Evolutionary conservation across 2,329 filamentous ascomycete genomes (phyloP).

Genomic region (Colletotrichum tropicicola): DNA sequence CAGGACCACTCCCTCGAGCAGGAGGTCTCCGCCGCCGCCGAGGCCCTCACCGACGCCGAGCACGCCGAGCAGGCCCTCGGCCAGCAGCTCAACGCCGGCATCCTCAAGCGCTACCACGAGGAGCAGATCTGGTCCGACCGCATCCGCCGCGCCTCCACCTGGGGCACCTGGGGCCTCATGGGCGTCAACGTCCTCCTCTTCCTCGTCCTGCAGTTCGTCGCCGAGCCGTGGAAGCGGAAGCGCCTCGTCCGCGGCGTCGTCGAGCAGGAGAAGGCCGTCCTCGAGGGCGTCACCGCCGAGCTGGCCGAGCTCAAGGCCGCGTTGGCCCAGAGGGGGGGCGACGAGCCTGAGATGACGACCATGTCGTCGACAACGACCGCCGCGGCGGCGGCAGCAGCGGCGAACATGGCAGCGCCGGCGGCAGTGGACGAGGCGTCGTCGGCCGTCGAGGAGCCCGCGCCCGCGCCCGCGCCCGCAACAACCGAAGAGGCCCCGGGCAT

Average conservation of each 20-base stretch:
- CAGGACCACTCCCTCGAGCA: conserved; percentile 94
- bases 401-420: conserved; percentile 39
- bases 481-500: not conserved
- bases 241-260: conserved; percentile 86
- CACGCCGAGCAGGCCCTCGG: conserved; percentile 80
- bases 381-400: conserved; percentile 36
- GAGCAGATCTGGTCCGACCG: conserved; percentile 99
- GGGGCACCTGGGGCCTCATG: conserved; percentile 99
- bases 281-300: conserved; percentile 58
- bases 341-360: not conserved
- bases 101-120: conserved; percentile 93
- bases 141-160: conserved; percentile 94
- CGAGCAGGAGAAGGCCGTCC: conserved; percentile 73
- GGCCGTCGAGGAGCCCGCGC: conserved; percentile 1
- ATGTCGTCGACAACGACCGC: conserved; percentile 41
- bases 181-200: conserved; percentile 93
- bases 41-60: conserved; percentile 79
- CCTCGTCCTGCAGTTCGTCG: conserved; percentile 84
- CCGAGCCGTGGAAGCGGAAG: conserved; percentile 90
- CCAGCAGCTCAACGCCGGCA: conserved; percentile 79
- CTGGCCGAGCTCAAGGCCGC: conserved; percentile 44
- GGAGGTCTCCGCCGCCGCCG: conserved; percentile 76
- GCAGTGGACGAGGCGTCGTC: conserved; percentile 21
- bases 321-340: conserved; percentile 35
- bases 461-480: not conserved